Base-by-base conservation (phyloP, 2,329 filamentous ascomycete species). In the Calonectria crousiana region DNA sequence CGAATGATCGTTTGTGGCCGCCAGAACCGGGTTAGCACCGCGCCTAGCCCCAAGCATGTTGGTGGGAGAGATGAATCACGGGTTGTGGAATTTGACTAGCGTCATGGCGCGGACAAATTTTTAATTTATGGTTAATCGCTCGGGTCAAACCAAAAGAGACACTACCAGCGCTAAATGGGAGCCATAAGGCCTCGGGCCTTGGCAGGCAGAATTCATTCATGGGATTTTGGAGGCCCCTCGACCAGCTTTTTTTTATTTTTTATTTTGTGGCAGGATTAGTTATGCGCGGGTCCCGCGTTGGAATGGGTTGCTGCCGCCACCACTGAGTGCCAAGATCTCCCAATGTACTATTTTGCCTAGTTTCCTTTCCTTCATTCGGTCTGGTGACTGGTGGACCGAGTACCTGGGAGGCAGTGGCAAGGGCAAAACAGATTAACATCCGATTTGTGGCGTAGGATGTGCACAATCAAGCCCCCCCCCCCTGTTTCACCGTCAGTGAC, bases 101-200 rank as follows among this genome's bases (percentile, higher is more conserved):
- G 30, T 26, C 47, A 26, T 38, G 44, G n/a, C 32, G 20, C 32
- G 6, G 47, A 18, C 30, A 26, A 52, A 67, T 26, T 52, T 51
- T 67, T 36, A 36, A 67, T 67, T 67, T 67, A 67, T 67, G 64
- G 64, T 67, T 67, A 67, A 28, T 41, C 56, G 23, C 56, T 26
- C 18, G 20, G 38, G 23, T 62, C 23, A 18, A 62, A 20, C 23
- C 10, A 3, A 2, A 2, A 0, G 3, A 13, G 1, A 30, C 51
- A 32, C 26, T 30, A 53, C 16, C 28, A 20, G 16, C 56, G 14
- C 56, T 18, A 41, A 28, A 41, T 41, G 34, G 34, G 14, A 41
- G 8, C 34, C 2, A 28, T 30, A 26, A 36, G 23, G 56, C 16
- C 13, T 28, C 23, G 34, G 36, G 36, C 16, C 56, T 62, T 62